Evolutionary conservation across 2,329 filamentous ascomycete species (phyloP), one percentile per base, ranked within the genome.

Genomic region (Verticillium dahliae): DNA sequence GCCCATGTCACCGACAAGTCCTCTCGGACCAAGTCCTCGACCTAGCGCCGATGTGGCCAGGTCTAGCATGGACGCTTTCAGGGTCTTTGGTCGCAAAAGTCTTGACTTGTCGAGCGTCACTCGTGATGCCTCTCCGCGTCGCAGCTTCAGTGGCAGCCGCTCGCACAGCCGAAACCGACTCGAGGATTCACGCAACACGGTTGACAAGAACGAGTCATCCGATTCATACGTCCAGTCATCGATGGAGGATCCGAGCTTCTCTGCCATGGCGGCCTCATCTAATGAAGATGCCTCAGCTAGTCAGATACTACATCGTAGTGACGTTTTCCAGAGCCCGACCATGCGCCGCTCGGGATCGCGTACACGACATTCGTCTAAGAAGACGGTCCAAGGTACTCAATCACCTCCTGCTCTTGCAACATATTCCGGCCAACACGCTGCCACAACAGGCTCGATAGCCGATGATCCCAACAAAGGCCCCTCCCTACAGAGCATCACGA

Each of bases 301-400:
- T 71, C 92, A 97, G 73, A 97, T 98, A 41, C 78, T 99, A 9
- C 85, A 86, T 60, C 87, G 90, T 38, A 97, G 92, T 67, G 91
- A 95, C 67, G 90, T 97, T 9, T 98, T 99, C 69, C 87, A 90
- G 66, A 88, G 87, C 33, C 92, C 92, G 15, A 90, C 89, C 0
- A 84, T 92, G 69, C 80, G 77, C 33, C 78, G 79, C 10, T 81
- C 82, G 0, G 71, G 70, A 1, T 81, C 80, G 0, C 72, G 41
- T 22, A 61, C 64, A n/a, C 64, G 64, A 9, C 60, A 62, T 9
- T 64, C 65, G 7, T 38, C 31, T 18, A 60, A 1, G 58, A 15
- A 60, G 59, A n/a, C 50, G 37, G 45, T 11, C n/a, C 45, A 52
- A 9, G 18, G 45, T 4, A 6, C 57, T 35, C 35, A 64, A 31